Conservation (phyloP, 345 rosid species). For the Brassica carinata region DNA sequence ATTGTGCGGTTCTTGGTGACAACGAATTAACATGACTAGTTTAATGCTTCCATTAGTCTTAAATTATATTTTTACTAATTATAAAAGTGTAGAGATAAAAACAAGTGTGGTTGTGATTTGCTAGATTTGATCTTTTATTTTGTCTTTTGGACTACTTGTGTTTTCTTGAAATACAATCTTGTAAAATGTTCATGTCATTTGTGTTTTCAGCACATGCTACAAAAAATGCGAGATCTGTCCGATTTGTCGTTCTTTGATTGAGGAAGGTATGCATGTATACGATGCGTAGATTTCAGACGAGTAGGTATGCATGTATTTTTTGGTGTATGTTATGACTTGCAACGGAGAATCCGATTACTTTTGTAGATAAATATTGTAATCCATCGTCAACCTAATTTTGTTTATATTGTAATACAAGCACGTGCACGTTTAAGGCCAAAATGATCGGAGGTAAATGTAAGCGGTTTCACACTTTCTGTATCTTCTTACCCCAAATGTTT, state of each 20-base stretch:
- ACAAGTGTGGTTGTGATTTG: neutral
- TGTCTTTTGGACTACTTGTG: neutral
- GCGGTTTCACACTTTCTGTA: too few species aligned
- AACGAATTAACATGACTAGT: neutral
- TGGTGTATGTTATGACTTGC: too few species aligned
- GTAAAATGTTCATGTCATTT: neutral
- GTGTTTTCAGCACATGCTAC: conserved; percentile 59
- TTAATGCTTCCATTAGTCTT: neutral
- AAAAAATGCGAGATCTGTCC: conserved; percentile 86
- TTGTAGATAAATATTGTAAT: too few species aligned
- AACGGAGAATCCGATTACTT: too few species aligned
- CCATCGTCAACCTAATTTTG: too few species aligned
- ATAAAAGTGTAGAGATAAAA: neutral
- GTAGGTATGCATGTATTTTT: too few species aligned
- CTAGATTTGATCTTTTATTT: neutral
- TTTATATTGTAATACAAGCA: too few species aligned
- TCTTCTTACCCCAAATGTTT: too few species aligned
- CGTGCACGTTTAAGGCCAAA: too few species aligned
- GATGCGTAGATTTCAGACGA: conserved; percentile 47
- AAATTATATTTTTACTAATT: neutral
- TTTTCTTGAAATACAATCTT: neutral
- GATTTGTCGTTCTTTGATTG: conserved; percentile 70
- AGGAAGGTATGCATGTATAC: conserved; percentile 67
- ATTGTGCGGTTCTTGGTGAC: neutral
- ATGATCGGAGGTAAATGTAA: too few species aligned